Base-by-base conservation (phyloP, 768 basidiomycete genomes). In the Tricholoma hemisulphureum region DNA sequence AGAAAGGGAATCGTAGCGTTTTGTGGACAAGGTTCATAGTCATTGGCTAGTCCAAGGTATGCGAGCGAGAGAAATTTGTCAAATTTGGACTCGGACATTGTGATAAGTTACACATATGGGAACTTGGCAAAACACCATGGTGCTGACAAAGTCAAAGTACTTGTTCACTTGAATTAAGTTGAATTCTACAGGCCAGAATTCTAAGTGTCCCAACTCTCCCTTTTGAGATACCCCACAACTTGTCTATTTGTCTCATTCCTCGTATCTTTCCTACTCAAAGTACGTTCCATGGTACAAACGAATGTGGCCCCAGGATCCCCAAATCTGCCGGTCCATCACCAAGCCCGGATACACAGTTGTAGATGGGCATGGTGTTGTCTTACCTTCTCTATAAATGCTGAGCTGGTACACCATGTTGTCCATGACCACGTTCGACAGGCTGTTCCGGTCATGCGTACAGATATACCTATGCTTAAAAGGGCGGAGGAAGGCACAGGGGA, bases 1-100 rank as follows among this genome's bases (percentile, higher is more conserved):
- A 94, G 79, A 69, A 94, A 94, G 2, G 77, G 72, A 53, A 90
- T 73, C 0, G 92, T 85, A 9, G 80, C 76, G 4, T 66, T 62
- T 24, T 72, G 68, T 11, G 91, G 92, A 18, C 81, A 82, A 0
- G 89, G 91, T 26, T 71, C 66, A 65, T 88, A 86, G 62, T 83
- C 78, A 0, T 65, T 59, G 18, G 86, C 78, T 23, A 93, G 78
- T 7, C 80, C 84, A 10, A 94, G 76, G 66, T 82, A 84, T 6
- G 66, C 63, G 14, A 80, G 68, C 7, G 74, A 67, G 5, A 70
- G 61, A 32, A 57, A 67, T 58, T 72, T 71, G 62, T 77, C 66
- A 65, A 78, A 77, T n/a, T n/a, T n/a, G n/a, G 28, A 61, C 45
- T 51, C 54, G 29, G 65, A 61, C 65, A 67, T 64, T n/a, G 20